Percentiles rank a stretch among this genome's conserved stretches.
phyloP scores from a whole-genome alignment of 805 yeast species.

The Myxozyma kluyveri region DNA sequence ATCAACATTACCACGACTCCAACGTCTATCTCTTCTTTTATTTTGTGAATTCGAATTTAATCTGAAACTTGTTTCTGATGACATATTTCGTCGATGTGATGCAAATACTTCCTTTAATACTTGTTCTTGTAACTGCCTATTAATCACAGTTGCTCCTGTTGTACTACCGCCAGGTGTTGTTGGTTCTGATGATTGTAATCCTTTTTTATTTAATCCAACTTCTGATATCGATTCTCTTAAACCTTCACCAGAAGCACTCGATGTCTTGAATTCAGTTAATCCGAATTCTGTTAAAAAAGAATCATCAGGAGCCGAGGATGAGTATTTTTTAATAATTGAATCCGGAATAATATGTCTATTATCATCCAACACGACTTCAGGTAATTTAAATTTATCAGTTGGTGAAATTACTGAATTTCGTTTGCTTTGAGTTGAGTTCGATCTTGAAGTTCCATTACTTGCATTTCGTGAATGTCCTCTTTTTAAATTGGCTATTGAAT shows the following conservation, averaged over 20 bases:
- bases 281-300: too few species aligned
- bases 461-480: background rate
- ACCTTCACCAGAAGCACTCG: conserved; percentile 14
- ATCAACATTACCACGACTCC: background rate
- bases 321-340: conserved; percentile 64
- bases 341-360: conserved; percentile 89
- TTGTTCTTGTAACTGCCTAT: conserved; percentile 66
- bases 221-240: background rate
- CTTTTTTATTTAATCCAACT: background rate
- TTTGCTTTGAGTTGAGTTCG: conserved; percentile 1
- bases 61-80: background rate
- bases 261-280: too few species aligned
- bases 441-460: background rate
- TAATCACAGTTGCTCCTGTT: conserved; percentile 63
- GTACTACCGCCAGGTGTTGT: conserved; percentile 26
- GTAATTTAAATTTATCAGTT: conserved; percentile 38
- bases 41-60: background rate
- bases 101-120: conserved; percentile 73
- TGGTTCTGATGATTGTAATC: background rate
- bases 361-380: conserved; percentile 89
- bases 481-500: background rate
- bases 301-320: conserved; percentile 44
- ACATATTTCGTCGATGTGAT: conserved; percentile 31
- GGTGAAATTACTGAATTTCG: background rate
- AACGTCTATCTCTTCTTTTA: background rate